Evolutionary conservation across 148 eudicot genomes (phyloP).

Genomic region (Agrostemma githago): DNA sequence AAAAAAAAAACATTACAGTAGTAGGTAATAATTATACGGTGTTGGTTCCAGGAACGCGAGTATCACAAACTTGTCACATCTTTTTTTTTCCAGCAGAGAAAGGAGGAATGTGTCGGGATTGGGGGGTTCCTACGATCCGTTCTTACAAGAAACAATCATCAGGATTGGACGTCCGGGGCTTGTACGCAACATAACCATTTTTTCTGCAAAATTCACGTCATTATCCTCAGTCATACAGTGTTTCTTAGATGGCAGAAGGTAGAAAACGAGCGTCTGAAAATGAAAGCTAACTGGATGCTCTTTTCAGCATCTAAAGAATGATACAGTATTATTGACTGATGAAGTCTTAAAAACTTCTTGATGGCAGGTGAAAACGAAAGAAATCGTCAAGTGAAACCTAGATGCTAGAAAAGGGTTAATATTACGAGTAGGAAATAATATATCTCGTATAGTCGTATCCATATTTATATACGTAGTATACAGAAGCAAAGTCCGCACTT

Average conservation of each 20-base stretch:
- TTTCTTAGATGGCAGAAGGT: background rate
- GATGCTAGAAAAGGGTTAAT: too few relatives aligned
- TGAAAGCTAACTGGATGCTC: background rate
- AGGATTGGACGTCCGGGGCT: conserved; percentile 60
- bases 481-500: too few relatives aligned
- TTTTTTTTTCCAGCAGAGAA: conserved; percentile 14
- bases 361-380: background rate
- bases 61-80: conserved; percentile 34
- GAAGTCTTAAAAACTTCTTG: background rate
- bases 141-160: conserved; percentile 29
- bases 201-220: conserved; percentile 47
- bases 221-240: background rate
- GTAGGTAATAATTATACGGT: background rate
- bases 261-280: too few relatives aligned
- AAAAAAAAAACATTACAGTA: conserved; percentile 22
- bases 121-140: conserved; percentile 27
- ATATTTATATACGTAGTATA: too few relatives aligned
- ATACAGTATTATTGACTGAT: background rate
- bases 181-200: conserved; percentile 78
- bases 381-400: background rate
- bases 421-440: too few relatives aligned
- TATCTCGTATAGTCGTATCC: too few relatives aligned
- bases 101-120: conserved; percentile 35
- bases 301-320: background rate
- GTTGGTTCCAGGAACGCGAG: conserved; percentile 35